Evolutionary conservation across 2,329 filamentous ascomycete species (phyloP), one percentile per base, ranked within the genome.

Genomic region (Aspergillus novoparasiticus): DNA sequence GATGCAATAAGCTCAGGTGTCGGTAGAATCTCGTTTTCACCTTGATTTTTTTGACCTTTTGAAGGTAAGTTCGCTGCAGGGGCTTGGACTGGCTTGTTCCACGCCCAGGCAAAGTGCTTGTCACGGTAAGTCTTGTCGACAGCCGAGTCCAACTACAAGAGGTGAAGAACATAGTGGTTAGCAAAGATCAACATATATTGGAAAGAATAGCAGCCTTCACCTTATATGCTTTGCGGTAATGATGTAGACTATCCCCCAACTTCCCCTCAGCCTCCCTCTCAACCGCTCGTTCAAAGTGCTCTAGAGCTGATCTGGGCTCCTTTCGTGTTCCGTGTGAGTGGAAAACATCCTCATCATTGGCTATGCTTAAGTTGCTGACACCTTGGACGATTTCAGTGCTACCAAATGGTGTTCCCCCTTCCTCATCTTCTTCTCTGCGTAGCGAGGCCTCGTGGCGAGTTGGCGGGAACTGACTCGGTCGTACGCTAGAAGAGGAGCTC

Each of bases 221-320:
- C 75, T 90, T 88, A 76, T 96, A 98, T 0, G 95, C 95, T 76
- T 90, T 93, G 54, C 95, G 88, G 77, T 99, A 99, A 57, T 96
- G 85, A 68, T 86, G 88, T 60, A 99, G 77, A 74, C 94, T 98
- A 66, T 98, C 94, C 6, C 94, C 93, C 57, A 98, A 83, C 66
- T 88, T 95, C 0, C 95, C 95, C 71, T 91, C 87, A 0, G 85
- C 86, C 79, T 99, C 95, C 77, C 89, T 93, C 78, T 96, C 91
- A 61, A 97, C 94, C 4, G 94, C 95, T 74, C 87, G 88, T 76
- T 98, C 95, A 72, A 95, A 98, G 76, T 97, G 92, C 71, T 98
- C 95, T 19, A 99, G 80, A 0, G 95, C 95, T 12, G 94, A 91
- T 26, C 83, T 82, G 5, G 91, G 91, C 69, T 90, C 86, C 26